A percentile compares a stretch with the other conserved stretches of the same genome.
These are phyloP conservation scores for Phytomonas serpens DNA, from an alignment of 208 protist species.

Conservation along the genomic window DNA sequence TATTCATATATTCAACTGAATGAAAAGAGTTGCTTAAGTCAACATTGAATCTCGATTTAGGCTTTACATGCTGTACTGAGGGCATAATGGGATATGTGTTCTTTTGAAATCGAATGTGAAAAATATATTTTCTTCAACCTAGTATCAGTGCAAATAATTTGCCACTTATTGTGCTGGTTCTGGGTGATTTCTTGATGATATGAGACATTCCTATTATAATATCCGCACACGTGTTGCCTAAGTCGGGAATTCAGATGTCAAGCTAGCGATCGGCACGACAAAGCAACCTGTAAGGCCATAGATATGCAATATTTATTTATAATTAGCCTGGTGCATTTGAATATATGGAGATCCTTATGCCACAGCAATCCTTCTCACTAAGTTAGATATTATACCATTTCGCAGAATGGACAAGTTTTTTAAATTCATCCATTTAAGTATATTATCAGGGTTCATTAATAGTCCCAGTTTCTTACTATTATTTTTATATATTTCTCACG, in stretches of 20 bases:
- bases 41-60: background rate
- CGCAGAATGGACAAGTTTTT: background rate
- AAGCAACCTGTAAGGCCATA: background rate
- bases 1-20: background rate
- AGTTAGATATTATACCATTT: background rate
- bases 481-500: background rate
- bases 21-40: background rate
- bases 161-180: background rate
- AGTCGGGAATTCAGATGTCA: background rate
- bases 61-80: background rate
- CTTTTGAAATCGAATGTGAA: background rate
- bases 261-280: background rate
- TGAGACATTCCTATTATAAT: background rate
- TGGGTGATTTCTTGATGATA: background rate
- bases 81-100: background rate
- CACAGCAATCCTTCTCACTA: background rate
- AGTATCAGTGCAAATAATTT: background rate
- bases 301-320: background rate
- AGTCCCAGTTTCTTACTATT: background rate
- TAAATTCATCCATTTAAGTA: background rate
- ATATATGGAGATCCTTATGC: background rate
- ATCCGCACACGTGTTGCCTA: background rate
- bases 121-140: background rate
- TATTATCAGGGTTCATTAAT: background rate
- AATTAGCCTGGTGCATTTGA: background rate